phyloP scores from a whole-genome alignment of 768 basidiomycete genomes.

The Rubroboletus satanas region DNA sequence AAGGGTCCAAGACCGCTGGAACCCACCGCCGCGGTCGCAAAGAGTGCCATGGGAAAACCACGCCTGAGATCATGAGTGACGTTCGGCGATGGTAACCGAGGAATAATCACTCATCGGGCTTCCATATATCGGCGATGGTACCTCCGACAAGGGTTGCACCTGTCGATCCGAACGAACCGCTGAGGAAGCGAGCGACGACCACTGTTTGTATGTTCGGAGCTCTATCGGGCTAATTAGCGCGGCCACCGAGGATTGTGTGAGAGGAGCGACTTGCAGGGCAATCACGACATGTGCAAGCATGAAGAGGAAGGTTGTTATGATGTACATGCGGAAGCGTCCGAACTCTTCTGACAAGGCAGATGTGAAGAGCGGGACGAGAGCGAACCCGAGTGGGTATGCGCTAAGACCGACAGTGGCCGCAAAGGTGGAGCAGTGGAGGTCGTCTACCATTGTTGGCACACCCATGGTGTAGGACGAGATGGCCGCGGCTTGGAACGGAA shows the following conservation, averaged over 20 bases:
- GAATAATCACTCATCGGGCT: constrained; percentile 48
- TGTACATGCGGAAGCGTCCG: constrained; percentile 58
- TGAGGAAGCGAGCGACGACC: constrained; percentile 60
- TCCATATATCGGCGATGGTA: constrained; percentile 71
- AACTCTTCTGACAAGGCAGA: constrained; percentile 74
- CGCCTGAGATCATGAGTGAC: constrained; percentile 44
- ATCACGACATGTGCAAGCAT: constrained; percentile 45
- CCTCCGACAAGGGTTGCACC: constrained; percentile 72
- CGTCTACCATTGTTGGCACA: constrained; percentile 49
- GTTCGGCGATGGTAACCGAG: not conserved
- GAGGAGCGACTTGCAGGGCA: constrained; percentile 24
- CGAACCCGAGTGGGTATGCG: constrained; percentile 59
- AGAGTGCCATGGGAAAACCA: constrained; percentile 75
- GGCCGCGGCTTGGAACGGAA: constrained; percentile 39
- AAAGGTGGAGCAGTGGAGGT: constrained; percentile 42
- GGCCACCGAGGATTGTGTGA: not conserved
- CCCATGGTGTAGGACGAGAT: constrained; percentile 55
- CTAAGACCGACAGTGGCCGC: constrained; percentile 48
- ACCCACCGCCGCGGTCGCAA: constrained; percentile 55
- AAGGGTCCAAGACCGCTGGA: constrained; percentile 65
- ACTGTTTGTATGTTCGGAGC: constrained; percentile 54
- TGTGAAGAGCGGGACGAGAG: constrained; percentile 57
- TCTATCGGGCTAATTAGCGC: constrained; percentile 20
- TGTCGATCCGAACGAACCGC: constrained; percentile 65
- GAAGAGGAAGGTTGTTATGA: constrained; percentile 48